Evolutionary conservation across 495 filamentous ascomycete species (phyloP).

Genomic region (Podospora australis): DNA sequence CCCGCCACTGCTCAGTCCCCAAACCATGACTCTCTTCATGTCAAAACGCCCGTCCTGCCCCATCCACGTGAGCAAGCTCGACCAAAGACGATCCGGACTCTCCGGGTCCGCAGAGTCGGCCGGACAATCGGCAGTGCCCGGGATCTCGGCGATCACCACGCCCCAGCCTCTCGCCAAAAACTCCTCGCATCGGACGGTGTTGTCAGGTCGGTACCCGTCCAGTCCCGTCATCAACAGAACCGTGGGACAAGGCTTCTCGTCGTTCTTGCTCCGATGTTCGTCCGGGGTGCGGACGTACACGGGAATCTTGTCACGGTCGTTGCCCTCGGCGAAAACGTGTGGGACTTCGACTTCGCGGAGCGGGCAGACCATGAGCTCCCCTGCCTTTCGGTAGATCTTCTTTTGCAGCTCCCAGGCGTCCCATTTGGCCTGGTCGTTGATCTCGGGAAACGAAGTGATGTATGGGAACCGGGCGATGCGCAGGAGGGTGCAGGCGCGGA

Average conservation of each 20-base stretch:
- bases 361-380: constrained; percentile 46
- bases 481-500: constrained; percentile 64
- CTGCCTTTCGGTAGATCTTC: constrained; percentile 53
- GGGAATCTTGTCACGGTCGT: constrained; percentile 54
- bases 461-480: constrained; percentile 72
- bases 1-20: constrained; percentile 69
- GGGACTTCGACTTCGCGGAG: constrained; percentile 56
- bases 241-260: constrained; percentile 43
- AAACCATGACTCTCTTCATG: constrained; percentile 54
- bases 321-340: constrained; percentile 37
- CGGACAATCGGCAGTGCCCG: constrained; percentile 73
- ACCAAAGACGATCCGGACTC: constrained; percentile 52
- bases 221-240: constrained; percentile 70
- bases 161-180: constrained; percentile 57
- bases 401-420: constrained; percentile 65
- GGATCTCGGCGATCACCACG: constrained; percentile 63
- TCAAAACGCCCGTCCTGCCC: constrained; percentile 52
- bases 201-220: constrained; percentile 74
- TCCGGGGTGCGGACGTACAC: constrained; percentile 60
- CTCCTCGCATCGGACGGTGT: constrained; percentile 63
- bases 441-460: constrained; percentile 41
- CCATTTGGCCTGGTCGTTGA: constrained; percentile 45
- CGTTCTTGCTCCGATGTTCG: no score
- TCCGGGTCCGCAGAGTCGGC: constrained; percentile 49
- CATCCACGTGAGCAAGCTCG: constrained; percentile 63